A percentile compares a stretch with the other conserved stretches of the same genome.
These are phyloP conservation scores for Trichosporon asahii DNA, from an alignment of 1,284 basidiomycete species.

Conservation along the genomic window DNA sequence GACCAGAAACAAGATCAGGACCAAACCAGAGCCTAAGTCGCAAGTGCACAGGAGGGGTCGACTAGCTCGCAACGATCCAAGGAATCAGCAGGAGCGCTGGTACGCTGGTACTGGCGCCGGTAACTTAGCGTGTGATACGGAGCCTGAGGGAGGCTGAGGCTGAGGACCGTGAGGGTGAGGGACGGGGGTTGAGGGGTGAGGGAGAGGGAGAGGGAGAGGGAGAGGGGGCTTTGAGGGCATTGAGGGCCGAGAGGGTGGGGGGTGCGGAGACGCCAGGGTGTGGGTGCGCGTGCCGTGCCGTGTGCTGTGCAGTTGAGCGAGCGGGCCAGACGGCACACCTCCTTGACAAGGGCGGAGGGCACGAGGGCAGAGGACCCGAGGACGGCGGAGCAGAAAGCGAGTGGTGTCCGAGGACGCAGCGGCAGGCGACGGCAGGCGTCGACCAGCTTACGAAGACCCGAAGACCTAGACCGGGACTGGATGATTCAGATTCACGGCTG, in stretches of 20 bases:
- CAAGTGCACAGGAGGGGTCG: background rate
- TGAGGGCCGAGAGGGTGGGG: background rate
- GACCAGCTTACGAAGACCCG: background rate
- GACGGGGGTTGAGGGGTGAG: background rate
- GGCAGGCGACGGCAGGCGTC: background rate
- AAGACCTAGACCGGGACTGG: background rate
- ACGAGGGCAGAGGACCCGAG: background rate
- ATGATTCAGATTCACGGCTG: background rate
- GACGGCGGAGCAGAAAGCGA: background rate
- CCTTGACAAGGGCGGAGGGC: background rate
- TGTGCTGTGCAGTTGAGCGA: background rate
- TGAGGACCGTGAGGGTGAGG: background rate
- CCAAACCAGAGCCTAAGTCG: background rate
- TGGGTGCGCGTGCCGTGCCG: background rate
- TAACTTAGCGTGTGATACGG: background rate
- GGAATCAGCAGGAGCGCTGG: background rate
- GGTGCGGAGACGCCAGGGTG: constrained; percentile 1
- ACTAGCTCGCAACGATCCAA: no score
- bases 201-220: background rate
- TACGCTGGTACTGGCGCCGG: background rate
- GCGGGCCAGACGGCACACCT: background rate
- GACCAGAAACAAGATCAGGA: background rate
- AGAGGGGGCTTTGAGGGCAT: background rate
- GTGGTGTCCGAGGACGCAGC: background rate
- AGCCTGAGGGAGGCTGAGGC: background rate